Evolutionary conservation across 1,284 basidiomycete genomes (phyloP).

Genomic region (Prillingera fragicola): DNA sequence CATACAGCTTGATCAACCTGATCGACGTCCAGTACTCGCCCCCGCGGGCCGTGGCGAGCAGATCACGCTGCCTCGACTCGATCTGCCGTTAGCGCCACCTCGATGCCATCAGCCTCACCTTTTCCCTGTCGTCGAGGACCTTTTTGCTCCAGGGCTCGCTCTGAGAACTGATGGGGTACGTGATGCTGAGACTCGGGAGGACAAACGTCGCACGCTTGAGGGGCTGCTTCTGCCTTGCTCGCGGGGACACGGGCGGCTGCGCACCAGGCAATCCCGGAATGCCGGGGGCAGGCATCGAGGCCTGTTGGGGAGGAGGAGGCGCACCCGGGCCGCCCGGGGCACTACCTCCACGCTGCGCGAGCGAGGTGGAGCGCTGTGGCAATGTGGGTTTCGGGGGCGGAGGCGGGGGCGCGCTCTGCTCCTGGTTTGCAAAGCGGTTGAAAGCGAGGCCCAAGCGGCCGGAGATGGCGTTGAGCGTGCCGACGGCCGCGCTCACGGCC

Average conservation of each 20-base stretch:
- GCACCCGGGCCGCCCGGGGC: no score
- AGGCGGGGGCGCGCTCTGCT: background rate
- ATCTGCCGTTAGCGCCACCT: constrained; percentile 28
- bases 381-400: background rate
- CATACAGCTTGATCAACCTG: constrained; percentile 43
- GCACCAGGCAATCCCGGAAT: no score
- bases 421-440: constrained; percentile 21
- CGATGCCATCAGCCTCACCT: constrained; percentile 20
- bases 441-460: constrained; percentile 30
- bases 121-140: constrained; percentile 50
- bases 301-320: no score
- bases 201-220: constrained; percentile 81
- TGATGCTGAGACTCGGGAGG: constrained; percentile 69
- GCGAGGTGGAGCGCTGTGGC: no score
- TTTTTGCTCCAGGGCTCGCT: constrained; percentile 71
- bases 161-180: constrained; percentile 75
- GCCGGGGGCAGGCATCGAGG: no score
- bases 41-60: constrained; percentile 46
- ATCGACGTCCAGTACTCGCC: constrained; percentile 45
- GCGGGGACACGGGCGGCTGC: no score
- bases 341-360: no score
- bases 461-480: constrained; percentile 30
- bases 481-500: constrained; percentile 20
- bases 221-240: constrained; percentile 47
- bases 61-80: constrained; percentile 58